phyloP scores from a whole-genome alignment of 73 alveolate species.

The Symbiodinium natans region DNA sequence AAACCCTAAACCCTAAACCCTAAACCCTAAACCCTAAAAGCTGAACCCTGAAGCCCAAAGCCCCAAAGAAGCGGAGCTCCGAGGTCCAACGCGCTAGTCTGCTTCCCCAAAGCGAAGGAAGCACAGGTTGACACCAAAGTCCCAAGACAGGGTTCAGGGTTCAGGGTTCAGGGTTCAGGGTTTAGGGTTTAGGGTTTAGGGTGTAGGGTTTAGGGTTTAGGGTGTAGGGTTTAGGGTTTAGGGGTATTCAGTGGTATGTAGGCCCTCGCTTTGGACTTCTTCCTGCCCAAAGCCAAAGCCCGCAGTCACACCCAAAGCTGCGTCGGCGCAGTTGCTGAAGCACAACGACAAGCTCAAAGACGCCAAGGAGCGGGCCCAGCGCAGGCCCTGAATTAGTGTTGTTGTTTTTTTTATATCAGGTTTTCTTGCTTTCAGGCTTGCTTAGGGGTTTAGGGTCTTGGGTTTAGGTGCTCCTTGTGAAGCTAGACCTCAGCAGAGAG shows the following conservation, averaged over 20 bases:
- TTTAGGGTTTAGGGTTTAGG: background rate
- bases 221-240: too few species aligned
- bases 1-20: background rate
- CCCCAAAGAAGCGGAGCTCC: too few species aligned
- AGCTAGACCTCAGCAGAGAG: too few species aligned
- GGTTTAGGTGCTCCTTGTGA: too few species aligned
- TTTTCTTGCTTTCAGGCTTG: too few species aligned
- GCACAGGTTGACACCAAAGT: background rate
- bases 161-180: background rate
- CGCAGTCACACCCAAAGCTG: background rate
- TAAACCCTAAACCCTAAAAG: background rate
- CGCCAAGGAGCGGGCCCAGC: slow-evolving; percentile 94
- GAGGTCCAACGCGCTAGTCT: too few species aligned
- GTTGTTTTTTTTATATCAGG: background rate
- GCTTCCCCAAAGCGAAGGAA: too few species aligned
- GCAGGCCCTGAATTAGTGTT: background rate
- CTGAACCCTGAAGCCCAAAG: too few species aligned
- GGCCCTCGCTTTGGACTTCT: background rate
- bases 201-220: too few species aligned
- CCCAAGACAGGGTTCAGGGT: background rate
- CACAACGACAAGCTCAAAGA: slow-evolving; percentile 94
- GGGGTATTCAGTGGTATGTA: too few species aligned
- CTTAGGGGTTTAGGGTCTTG: too few species aligned
- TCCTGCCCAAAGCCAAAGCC: background rate
- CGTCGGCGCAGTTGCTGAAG: slow-evolving; percentile 55